phyloP scores from a whole-genome alignment of 192 early-diverging fungal genomes.

The Dimargaris cristalligena region DNA sequence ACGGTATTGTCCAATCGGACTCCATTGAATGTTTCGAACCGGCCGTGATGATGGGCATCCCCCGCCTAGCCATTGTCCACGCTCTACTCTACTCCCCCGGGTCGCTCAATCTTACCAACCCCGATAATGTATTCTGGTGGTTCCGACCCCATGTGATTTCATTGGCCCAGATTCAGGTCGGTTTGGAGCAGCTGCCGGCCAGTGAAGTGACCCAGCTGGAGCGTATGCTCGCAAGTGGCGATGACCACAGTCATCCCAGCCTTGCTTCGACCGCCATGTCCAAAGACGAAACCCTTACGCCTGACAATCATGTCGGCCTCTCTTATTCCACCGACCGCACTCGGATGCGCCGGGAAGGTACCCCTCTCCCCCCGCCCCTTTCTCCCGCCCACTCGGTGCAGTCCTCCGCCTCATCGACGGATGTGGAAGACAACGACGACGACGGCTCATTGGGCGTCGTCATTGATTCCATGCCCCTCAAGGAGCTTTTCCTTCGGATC shows the following conservation, averaged over 20 bases:
- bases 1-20: conserved; percentile 19
- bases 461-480: conserved; percentile 1
- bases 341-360: conserved; percentile 4
- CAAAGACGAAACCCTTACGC: background rate
- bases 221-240: conserved; percentile 20
- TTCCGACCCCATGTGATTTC: conserved; percentile 29
- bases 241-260: conserved; percentile 19
- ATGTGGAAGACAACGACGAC: too few relatives aligned
- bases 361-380: background rate
- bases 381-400: background rate
- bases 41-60: conserved; percentile 35
- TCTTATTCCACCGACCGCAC: background rate
- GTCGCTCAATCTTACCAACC: conserved; percentile 33
- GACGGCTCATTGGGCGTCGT: background rate
- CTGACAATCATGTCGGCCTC: too few relatives aligned
- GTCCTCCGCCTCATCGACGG: background rate
- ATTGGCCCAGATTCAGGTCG: conserved; percentile 16
- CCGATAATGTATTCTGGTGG: conserved; percentile 39
- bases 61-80: conserved; percentile 37
- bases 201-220: conserved; percentile 17
- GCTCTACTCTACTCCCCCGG: conserved; percentile 35
- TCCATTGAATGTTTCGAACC: conserved; percentile 41
- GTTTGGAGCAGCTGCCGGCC: conserved; percentile 7
- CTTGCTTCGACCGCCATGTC: conserved; percentile 1
- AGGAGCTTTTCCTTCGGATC: conserved; percentile 27